These are phyloP conservation scores for Tylopilus intermedius DNA, from an alignment of 768 basidiomycete species.

Conservation along the genomic window DNA sequence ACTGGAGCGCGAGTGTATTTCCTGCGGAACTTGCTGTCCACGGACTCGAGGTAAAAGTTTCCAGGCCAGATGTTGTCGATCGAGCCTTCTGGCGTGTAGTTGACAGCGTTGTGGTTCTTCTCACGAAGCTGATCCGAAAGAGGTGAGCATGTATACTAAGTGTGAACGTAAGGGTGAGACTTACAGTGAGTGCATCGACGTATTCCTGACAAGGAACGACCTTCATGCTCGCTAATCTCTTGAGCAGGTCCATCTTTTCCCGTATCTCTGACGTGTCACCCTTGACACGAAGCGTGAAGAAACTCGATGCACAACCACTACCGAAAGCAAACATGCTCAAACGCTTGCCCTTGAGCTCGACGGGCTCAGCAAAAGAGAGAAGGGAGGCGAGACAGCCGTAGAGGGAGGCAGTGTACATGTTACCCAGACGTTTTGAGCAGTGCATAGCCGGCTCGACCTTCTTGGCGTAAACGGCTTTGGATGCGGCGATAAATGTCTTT, in stretches of 20 bases:
- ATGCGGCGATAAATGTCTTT: conserved; percentile 84
- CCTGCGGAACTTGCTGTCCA: conserved; percentile 88
- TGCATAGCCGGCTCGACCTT: conserved; percentile 81
- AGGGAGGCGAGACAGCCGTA: conserved; percentile 92
- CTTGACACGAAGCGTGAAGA: conserved; percentile 85
- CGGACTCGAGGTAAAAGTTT: conserved; percentile 84
- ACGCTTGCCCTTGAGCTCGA: conserved; percentile 73
- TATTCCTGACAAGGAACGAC: conserved; percentile 92
- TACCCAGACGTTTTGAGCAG: conserved; percentile 86
- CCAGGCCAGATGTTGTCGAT: conserved; percentile 93
- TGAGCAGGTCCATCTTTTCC: conserved; percentile 74
- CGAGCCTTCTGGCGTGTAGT: conserved; percentile 81
- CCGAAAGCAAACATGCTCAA: conserved; percentile 96
- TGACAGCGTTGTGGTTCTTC: conserved; percentile 88
- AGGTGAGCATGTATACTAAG: not conserved
- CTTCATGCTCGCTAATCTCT: conserved; percentile 77
- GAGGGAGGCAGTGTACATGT: conserved; percentile 97
- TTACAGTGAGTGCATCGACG: conserved; percentile 71
- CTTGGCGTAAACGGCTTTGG: conserved; percentile 67
- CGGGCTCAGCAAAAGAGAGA: conserved; percentile 65
- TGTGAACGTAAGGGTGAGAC: conserved; percentile 17
- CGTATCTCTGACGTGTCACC: conserved; percentile 82
- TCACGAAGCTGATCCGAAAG: conserved; percentile 71
- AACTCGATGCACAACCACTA: conserved; percentile 88
- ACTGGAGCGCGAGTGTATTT: conserved; percentile 61